A percentile compares a stretch with the other conserved stretches of the same genome.
These are phyloP conservation scores for Neurospora sp. DNA, from an alignment of 495 filamentous ascomycete species.

Conservation along the genomic window DNA sequence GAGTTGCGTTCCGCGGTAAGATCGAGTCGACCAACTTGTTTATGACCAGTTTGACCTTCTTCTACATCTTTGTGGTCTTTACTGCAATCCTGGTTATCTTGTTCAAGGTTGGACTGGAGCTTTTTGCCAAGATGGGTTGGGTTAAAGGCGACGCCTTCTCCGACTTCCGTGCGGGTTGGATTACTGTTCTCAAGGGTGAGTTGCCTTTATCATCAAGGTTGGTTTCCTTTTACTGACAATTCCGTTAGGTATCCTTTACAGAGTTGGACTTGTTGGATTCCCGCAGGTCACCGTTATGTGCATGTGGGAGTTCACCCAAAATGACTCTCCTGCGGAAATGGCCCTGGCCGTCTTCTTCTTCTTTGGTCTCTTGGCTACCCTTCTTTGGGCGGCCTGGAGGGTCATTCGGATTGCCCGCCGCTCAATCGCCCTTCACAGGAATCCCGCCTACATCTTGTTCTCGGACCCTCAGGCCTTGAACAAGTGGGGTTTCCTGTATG, in stretches of 20 bases:
- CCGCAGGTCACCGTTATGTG: constrained; percentile 87
- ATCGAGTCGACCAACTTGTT: constrained; percentile 95
- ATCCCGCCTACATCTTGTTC: constrained; percentile 94
- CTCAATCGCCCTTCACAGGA: constrained; percentile 85
- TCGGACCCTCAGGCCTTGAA: constrained; percentile 87
- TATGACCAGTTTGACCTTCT: constrained; percentile 83
- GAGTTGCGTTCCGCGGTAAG: constrained; percentile 73
- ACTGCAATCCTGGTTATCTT: constrained; percentile 61
- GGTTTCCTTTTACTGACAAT: constrained; percentile 7
- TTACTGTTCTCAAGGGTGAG: constrained; percentile 25
- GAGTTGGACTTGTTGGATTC: constrained; percentile 83
- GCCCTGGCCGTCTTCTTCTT: constrained; percentile 86
- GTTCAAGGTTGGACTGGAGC: constrained; percentile 74
- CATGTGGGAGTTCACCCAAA: constrained; percentile 84
- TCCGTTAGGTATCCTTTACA: constrained; percentile 81
- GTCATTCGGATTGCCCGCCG: constrained; percentile 81
- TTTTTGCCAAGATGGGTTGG: constrained; percentile 56
- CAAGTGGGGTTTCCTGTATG: constrained; percentile 98
- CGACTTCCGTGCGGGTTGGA: constrained; percentile 89
- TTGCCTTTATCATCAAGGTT: background rate
- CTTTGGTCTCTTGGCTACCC: constrained; percentile 63
- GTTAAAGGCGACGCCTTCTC: constrained; percentile 83
- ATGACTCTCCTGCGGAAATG: constrained; percentile 80
- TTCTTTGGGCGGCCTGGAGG: constrained; percentile 84
- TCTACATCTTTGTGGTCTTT: constrained; percentile 66